Evolutionary conservation across 129 eudicot species (phyloP), one percentile per base, ranked within the genome.

Genomic region (Oenanthe sinensis): DNA sequence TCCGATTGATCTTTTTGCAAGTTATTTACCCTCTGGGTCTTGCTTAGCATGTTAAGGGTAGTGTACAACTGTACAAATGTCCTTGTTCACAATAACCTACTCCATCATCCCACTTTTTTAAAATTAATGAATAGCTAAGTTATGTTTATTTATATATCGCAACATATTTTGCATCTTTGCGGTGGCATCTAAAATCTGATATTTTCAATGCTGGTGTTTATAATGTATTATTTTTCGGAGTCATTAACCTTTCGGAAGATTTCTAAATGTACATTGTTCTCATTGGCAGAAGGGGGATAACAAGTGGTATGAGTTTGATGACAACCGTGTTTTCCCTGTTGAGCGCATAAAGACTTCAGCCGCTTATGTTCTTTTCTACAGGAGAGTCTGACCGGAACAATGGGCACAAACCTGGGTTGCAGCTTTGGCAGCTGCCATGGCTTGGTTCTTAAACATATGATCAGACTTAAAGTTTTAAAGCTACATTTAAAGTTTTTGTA

Each of bases 361-460:
- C 75, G 97, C 97, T 15, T 93, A 91, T 82, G 93, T 93, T 49
- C 90, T 93, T 40, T 93, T 93, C 83, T 93, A 93, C 85, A 79
- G 60, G 84, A 91, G 97, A 84, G 74, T 90, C 54, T 43, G 33
- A 73, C 37, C 4, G 28, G 19, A 37, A 24, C 69, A 28, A 19
- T 63, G 71, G 69, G 14, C 5, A 8, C 4, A n/a, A 14, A 62
- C 5, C 5, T 11, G 26, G 2, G 7, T 2, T 28, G 33, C 70
- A 24, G 39, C 37, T 62, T 62, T 62, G 26, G 70, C 17, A 26
- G 24, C 33, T 60, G 33, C 33, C 1, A 60, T 8, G 37, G 39
- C 70, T 62, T 4, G 6, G 28, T 24, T 60, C 33, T 60, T 20
- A 33, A 54, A 20, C 50, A 47, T 47, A 47, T 16, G 6, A 50